Percentiles rank a stretch among this genome's conserved stretches.
Evolutionary conservation across 768 basidiomycete genomes (phyloP).

Genomic region (Agaricus bisporus): DNA sequence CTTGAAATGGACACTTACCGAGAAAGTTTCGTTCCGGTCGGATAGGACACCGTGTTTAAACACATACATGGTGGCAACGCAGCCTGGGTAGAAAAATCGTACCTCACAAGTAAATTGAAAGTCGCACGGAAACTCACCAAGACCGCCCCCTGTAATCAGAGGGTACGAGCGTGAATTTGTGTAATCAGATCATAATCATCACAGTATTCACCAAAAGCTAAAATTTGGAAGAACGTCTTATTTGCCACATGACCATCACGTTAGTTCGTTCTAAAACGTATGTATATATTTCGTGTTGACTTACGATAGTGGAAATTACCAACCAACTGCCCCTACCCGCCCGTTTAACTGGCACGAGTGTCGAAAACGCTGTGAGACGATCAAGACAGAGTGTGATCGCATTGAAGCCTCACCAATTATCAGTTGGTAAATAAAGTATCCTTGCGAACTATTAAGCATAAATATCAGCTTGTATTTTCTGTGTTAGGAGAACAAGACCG

Average conservation of each 20-base stretch:
- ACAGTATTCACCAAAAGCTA: slow-evolving; percentile 22
- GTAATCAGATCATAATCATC: background rate
- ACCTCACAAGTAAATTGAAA: background rate
- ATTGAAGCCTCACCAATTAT: slow-evolving; percentile 22
- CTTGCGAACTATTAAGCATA: slow-evolving; percentile 28
- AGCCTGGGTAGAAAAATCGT: slow-evolving; percentile 16
- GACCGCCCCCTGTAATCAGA: slow-evolving; percentile 18
- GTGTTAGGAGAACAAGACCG: slow-evolving; percentile 4
- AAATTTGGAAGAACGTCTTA: slow-evolving; percentile 19
- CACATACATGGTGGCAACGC: slow-evolving; percentile 28
- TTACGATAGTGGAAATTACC: slow-evolving; percentile 23
- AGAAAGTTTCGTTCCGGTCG: slow-evolving; percentile 22
- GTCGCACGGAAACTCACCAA: slow-evolving; percentile 17
- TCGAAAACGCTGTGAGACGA: too few relatives aligned
- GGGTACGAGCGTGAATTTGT: background rate
- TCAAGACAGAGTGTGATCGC: too few relatives aligned
- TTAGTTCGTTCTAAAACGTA: too few relatives aligned
- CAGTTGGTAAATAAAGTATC: slow-evolving; percentile 38
- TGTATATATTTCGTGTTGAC: too few relatives aligned
- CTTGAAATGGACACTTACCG: slow-evolving; percentile 16
- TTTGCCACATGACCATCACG: too few relatives aligned
- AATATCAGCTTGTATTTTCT: background rate
- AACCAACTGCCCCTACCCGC: slow-evolving; percentile 20
- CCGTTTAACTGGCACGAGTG: slow-evolving; percentile 19
- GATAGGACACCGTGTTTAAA: slow-evolving; percentile 25